A percentile compares a stretch with the other conserved stretches of the same genome.
Conservation (phyloP, 2,329 filamentous ascomycete species). For the Aspergillus floridensis region DNA sequence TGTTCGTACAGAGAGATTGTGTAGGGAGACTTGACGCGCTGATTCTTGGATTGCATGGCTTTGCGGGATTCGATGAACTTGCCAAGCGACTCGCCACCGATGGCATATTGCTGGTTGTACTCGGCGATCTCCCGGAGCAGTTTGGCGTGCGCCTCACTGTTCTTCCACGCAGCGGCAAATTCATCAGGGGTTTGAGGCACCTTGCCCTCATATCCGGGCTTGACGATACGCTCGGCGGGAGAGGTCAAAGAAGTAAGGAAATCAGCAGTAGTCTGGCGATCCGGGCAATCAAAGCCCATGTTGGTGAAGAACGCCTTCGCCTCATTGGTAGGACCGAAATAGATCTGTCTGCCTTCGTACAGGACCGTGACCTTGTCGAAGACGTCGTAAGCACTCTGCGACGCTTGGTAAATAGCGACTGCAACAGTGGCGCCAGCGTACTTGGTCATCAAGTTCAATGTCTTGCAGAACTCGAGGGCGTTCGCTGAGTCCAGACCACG, state of each 20-base stretch:
- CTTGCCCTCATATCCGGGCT: constrained; percentile 4
- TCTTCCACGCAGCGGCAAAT: constrained; percentile 59
- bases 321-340: constrained; percentile 52
- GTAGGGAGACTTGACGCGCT: constrained; percentile 71
- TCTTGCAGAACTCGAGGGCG: constrained; percentile 57
- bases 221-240: constrained; percentile 4
- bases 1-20: constrained; percentile 77
- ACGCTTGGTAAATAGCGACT: constrained; percentile 58
- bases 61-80: constrained; percentile 43
- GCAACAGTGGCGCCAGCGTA: constrained; percentile 50
- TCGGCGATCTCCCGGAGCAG: constrained; percentile 46
- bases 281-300: constrained; percentile 64
- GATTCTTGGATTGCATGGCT: constrained; percentile 44
- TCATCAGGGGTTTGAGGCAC: constrained; percentile 51
- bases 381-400: constrained; percentile 51
- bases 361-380: constrained; percentile 70
- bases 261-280: constrained; percentile 53
- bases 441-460: constrained; percentile 51
- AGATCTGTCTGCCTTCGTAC: constrained; percentile 53
- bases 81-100: constrained; percentile 42
- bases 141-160: constrained; percentile 48
- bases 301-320: constrained; percentile 65
- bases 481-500: constrained; percentile 55
- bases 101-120: constrained; percentile 43
- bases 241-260: constrained; percentile 3